Evolutionary conservation across 345 rosid genomes (phyloP), one percentile per base, ranked within the genome.

Genomic region (Firmiana major): DNA sequence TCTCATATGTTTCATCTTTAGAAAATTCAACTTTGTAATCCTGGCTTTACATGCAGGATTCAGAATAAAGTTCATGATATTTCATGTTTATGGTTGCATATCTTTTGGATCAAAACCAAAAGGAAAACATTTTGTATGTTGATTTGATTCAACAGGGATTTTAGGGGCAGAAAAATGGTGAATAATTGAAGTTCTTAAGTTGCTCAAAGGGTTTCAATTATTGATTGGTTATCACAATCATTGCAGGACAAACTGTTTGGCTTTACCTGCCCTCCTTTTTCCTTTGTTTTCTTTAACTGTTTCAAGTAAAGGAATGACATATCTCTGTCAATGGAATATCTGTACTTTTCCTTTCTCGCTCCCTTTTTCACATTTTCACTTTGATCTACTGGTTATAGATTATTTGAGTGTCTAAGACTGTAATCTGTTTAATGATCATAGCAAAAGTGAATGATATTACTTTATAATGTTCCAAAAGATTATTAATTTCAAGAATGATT

Each of bases 191-290:
- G 70, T 31, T 40, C 26, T 70, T 69, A 79, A 70, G 83, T 64
- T 64, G 77, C 53, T 79, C 79, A 77, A 77, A 28, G 66, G 74
- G 76, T 73, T 84, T 82, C 88, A 87, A 87, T 87, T 81, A 85
- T 83, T 87, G 86, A 79, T 71, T 66, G 66, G 53, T 75, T 74
- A 68, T 83, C 84, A 84, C 87, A 87, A 87, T 87, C 80, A 87
- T 87, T 87, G 84, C 63, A 78, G 58, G 57, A 45, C 45, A 84
- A 34, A 53, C 84, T 74, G 74, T 79, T 31, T 74, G 74, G 66
- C 57, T 73, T 31, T 9, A 42, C 75, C 81, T 64, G 63, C 22
- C 6, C 60, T 53, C 51, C 55, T 19, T 58, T 75, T 54, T 48
- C 38, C 17, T 75, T 63, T 53, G 17, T 65, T 71, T 21, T 70